Evolutionary conservation across 2,329 filamentous ascomycete genomes (phyloP).

Genomic region (Lithohypha guttulata): DNA sequence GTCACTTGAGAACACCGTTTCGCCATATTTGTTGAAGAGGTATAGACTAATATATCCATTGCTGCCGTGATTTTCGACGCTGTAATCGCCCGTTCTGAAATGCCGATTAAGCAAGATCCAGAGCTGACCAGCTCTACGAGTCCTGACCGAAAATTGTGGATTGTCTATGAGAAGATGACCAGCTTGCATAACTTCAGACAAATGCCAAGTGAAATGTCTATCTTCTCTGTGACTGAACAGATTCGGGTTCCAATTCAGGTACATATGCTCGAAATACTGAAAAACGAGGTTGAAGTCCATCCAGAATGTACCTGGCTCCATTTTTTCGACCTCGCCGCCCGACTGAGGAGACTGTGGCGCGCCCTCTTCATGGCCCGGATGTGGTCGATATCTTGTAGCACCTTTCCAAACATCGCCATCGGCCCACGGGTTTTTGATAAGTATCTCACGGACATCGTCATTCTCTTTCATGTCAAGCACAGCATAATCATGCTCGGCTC

Average conservation of each 20-base stretch:
- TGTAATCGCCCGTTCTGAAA: constrained; percentile 59
- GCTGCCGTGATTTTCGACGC: constrained; percentile 38
- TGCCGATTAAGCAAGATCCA: constrained; percentile 85
- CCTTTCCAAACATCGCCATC: constrained; percentile 45
- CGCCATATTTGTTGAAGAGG: constrained; percentile 61
- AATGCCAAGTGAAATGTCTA: constrained; percentile 77
- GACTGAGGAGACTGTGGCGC: neutral
- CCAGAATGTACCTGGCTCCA: constrained; percentile 72
- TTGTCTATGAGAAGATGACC: constrained; percentile 43
- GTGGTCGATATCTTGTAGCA: constrained; percentile 17
- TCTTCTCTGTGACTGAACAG: constrained; percentile 76
- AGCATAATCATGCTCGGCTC: constrained; percentile 88
- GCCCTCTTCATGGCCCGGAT: constrained; percentile 10
- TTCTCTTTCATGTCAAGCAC: constrained; percentile 66
- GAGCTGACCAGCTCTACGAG: constrained; percentile 48
- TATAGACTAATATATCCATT: constrained; percentile 82
- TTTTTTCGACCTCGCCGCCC: constrained; percentile 14
- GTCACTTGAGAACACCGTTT: constrained; percentile 63
- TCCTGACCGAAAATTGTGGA: constrained; percentile 48
- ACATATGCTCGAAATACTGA: constrained; percentile 90
- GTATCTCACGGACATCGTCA: constrained; percentile 53
- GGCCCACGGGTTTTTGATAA: constrained; percentile 95
- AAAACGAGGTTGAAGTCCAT: constrained; percentile 78
- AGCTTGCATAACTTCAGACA: constrained; percentile 30
- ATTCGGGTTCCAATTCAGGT: constrained; percentile 91